Percentiles rank a stretch among this genome's conserved stretches.
These are phyloP conservation scores for Russula lepida DNA, from an alignment of 768 basidiomycete species.

Conservation along the genomic window DNA sequence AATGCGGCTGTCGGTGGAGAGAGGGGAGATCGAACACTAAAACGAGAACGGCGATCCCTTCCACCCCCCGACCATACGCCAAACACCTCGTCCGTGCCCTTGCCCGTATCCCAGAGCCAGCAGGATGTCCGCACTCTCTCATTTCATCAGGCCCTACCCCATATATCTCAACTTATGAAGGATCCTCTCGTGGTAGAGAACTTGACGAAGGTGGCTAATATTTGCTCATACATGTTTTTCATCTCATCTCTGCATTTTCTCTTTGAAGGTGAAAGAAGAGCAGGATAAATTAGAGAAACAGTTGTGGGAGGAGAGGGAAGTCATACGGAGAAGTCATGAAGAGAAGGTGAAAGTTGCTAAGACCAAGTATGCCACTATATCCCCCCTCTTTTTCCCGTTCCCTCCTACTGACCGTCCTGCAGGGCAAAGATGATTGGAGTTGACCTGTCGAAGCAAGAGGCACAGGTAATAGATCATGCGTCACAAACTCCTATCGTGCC, in stretches of 20 bases:
- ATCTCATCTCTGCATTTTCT: background rate
- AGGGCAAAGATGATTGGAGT: constrained; percentile 65
- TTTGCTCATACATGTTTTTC: background rate
- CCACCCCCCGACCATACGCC: background rate
- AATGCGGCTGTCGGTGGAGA: background rate
- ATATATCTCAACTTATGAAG: constrained; percentile 51
- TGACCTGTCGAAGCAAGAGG: constrained; percentile 60
- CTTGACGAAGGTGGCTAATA: constrained; percentile 42
- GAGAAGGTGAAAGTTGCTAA: constrained; percentile 61
- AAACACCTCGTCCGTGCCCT: background rate
- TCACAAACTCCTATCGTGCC: constrained; percentile 16
- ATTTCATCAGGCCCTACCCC: constrained; percentile 65
- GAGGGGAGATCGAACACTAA: background rate
- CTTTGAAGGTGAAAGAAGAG: constrained; percentile 54
- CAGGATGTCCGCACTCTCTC: constrained; percentile 42
- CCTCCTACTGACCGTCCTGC: background rate
- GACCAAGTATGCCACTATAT: constrained; percentile 44
- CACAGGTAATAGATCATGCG: constrained; percentile 37
- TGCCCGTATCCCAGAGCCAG: background rate
- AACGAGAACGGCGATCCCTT: background rate
- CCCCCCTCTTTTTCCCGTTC: background rate
- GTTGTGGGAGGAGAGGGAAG: constrained; percentile 58
- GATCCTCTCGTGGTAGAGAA: constrained; percentile 43
- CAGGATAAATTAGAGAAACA: constrained; percentile 61
- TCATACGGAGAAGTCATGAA: constrained; percentile 56